Evolutionary conservation across 148 eudicot species (phyloP), one percentile per base, ranked within the genome.

Genomic region (Fagopyrum esculentum): DNA sequence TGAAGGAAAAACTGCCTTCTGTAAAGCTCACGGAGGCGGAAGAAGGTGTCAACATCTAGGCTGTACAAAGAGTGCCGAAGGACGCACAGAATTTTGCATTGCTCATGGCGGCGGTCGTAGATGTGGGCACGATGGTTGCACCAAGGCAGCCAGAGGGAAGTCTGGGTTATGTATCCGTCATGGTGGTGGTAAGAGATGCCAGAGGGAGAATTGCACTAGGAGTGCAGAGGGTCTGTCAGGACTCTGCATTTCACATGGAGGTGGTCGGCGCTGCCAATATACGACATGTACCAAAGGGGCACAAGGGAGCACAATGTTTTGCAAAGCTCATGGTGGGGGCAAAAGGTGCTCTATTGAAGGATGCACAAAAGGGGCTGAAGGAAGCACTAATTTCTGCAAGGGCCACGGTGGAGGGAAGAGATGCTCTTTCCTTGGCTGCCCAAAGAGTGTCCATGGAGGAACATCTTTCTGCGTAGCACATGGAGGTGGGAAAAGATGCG

Each of bases 1-100:
- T 26, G 99, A 96, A 81, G 99, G 99, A 12, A 85, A 91, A 78
- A 96, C 99, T 19, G 95, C 96, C 45, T 93, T 86, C 84, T 96
- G 99, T 88, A 96, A 96, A 83, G 98, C 99, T 49, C 99, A 96
- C 78, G 99, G 99, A 6, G 99, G 99, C 59, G 99, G 98, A 75
- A 88, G 96, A 4, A 76, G 98, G 75, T 94, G 98, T 71, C 96
- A 90, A 71, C 87, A 81, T 69, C 83, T 85, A 48, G 97, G 89
- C 19, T 92, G 97, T 78, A 88, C 86, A 29, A 90, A 85, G 79
- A 92, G 94, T 64, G 94, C 97, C 10, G 97, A 92, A 79, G 94
- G 97, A 9, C 83, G 85, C 0, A 92, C 94, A 3, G 83, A 83
- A 64, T 81, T 59, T 60, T 92, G 97, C 76, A 92, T 92, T 44